Evolutionary conservation across 192 early-diverging fungal genomes (phyloP).

Genomic region (Coemansia sp.): DNA sequence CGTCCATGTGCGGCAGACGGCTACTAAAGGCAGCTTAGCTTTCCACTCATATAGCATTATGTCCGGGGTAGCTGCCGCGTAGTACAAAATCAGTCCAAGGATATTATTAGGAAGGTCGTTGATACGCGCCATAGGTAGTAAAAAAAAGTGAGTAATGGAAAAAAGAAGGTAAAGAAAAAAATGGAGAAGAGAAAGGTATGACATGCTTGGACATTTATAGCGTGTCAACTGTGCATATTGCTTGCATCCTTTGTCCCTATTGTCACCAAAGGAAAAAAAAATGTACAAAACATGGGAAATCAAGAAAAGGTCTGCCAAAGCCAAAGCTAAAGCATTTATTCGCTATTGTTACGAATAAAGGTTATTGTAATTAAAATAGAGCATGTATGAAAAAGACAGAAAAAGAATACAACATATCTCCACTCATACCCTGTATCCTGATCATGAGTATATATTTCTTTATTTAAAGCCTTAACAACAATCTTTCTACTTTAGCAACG

Average conservation of each 20-base stretch:
- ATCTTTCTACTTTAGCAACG: slow-evolving; percentile 54
- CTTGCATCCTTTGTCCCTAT: slow-evolving; percentile 20
- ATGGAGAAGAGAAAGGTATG: not conserved
- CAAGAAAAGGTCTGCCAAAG: no score
- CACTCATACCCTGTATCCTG: no score
- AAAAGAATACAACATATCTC: no score
- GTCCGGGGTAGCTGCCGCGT: not conserved
- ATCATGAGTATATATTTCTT: no score
- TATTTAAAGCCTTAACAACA: no score
- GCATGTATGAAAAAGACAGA: no score
- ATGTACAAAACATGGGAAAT: no score
- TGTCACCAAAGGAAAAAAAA: no score
- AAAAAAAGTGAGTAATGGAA: not conserved
- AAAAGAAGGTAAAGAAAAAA: not conserved
- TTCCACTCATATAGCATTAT: not conserved
- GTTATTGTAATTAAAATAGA: no score
- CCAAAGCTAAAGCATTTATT: no score
- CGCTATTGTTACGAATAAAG: no score
- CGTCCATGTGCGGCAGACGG: not conserved
- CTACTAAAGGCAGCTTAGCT: not conserved
- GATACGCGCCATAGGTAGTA: not conserved
- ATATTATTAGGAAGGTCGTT: not conserved
- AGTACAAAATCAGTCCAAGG: not conserved
- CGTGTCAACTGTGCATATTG: slow-evolving; percentile 13
- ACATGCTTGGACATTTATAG: not conserved